Percentiles rank a stretch among this genome's conserved stretches.
Conservation (phyloP, 305 asterid genomes). For the Rubia tinctorum region DNA sequence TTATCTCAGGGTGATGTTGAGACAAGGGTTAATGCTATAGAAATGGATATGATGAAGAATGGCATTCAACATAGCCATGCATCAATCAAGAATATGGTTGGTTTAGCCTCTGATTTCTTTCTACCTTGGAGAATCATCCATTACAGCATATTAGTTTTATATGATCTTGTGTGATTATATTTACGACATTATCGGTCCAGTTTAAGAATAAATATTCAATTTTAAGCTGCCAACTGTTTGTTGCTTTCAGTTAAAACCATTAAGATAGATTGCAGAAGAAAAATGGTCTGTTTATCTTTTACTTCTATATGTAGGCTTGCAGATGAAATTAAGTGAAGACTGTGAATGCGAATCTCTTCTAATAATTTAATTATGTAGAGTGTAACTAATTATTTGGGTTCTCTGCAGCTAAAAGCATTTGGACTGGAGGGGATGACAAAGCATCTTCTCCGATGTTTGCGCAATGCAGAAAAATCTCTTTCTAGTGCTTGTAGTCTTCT, state of each 20-base stretch:
- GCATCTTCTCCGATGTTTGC: slow-evolving; percentile 53
- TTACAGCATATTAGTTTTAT: not conserved
- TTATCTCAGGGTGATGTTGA: slow-evolving; percentile 63
- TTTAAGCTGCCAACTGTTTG: not conserved
- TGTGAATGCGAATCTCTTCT: not conserved
- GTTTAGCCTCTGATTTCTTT: slow-evolving; percentile 17
- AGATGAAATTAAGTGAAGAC: not conserved
- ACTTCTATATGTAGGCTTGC: not conserved
- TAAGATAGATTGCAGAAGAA: not conserved
- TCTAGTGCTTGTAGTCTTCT: slow-evolving; percentile 22
- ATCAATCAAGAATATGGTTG: slow-evolving; percentile 73
- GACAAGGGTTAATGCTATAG: slow-evolving; percentile 69
- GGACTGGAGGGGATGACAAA: slow-evolving; percentile 75
- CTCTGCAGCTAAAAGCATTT: slow-evolving; percentile 56
- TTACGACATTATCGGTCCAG: not conserved
- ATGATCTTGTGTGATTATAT: not conserved
- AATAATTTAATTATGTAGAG: slow-evolving; percentile 15
- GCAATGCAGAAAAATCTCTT: slow-evolving; percentile 50
- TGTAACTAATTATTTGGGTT: slow-evolving; percentile 1
- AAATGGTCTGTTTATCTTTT: not conserved
- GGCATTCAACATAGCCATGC: slow-evolving; percentile 68
- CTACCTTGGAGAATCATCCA: not conserved
- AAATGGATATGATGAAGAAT: slow-evolving; percentile 72
- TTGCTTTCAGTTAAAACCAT: not conserved
- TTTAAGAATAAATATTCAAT: not conserved